Base-by-base conservation (phyloP, 23 red algal species). In the Agarophyton chilense region DNA sequence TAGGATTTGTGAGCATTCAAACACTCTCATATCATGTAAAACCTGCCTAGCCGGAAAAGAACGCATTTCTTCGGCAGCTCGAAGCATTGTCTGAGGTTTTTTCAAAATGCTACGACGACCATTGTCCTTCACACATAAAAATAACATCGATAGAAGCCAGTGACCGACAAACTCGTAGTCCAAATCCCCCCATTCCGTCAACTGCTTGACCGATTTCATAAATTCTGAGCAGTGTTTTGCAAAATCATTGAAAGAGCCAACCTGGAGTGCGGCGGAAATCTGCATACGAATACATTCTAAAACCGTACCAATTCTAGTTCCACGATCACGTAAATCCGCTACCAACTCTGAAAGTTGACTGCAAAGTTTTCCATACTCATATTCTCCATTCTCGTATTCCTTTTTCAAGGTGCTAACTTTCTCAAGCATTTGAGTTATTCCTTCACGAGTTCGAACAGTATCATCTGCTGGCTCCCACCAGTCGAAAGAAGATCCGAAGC, bases 171-270 rank as follows among this genome's bases (percentile, higher is more conserved):
- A 74, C 68, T 74, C 68, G 25, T 12, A 31, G 21, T 74, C 43
- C 8, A 49, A 43, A 4, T 29, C 41, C 1, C 68, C 25, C 68
- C 68, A 74, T 26, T 74, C 29, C 18, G 68, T 46, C n/a, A 49
- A 29, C 4, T 33, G 40, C 29, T 49, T 43, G 40, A 18, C 34
- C 34, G n/a, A 5, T 18, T 74, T 74, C 68, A 74, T 47, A 18
- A 74, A 35, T 8, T 74, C n/a, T 74, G 68, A 74, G 21, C 68
- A 46, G 18, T 74, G 47, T 18, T 49, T 74, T 0, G 68, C 68
- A 25, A 74, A 74, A 74, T 74, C 68, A 49, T 29, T 49, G 68
- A 74, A 74, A 39, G 68, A 74, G 25, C 68, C 68, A 38, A 74
- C 47, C 25, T 74, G 68, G 2, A 74, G 8, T 47, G 68, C 68